Evolutionary conservation across 2,329 filamentous ascomycete genomes (phyloP).

Genomic region (Botrytis cinerea): DNA sequence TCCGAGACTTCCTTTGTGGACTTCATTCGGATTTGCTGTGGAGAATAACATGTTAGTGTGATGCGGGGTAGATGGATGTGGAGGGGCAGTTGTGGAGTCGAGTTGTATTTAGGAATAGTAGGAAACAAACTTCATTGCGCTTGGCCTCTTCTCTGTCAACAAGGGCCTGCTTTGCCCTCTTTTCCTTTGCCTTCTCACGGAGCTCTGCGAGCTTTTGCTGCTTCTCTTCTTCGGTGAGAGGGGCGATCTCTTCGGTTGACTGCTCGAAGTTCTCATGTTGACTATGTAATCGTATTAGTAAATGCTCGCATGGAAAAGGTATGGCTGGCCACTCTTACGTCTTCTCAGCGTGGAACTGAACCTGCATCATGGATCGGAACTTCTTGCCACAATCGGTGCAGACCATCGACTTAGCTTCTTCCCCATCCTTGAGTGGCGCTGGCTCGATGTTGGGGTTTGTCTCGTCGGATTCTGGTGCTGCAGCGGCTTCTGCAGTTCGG

Average conservation of each 20-base stretch:
- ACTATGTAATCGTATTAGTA: constrained; percentile 44
- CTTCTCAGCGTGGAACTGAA: constrained; percentile 88
- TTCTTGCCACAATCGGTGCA: constrained; percentile 96
- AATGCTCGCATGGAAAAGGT: background rate
- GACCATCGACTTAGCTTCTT: constrained; percentile 75
- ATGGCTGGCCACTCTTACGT: constrained; percentile 54
- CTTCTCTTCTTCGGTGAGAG: constrained; percentile 90
- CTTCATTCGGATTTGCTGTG: constrained; percentile 73
- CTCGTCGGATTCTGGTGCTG: constrained; percentile 49
- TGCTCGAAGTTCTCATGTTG: constrained; percentile 90
- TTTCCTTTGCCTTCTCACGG: constrained; percentile 68
- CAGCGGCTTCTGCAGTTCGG: constrained; percentile 47
- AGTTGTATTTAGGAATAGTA: background rate
- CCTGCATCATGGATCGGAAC: constrained; percentile 78
- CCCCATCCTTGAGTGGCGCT: constrained; percentile 68
- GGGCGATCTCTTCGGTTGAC: constrained; percentile 87
- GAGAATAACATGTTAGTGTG: background rate
- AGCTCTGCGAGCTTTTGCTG: constrained; percentile 76
- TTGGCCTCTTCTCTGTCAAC: constrained; percentile 80
- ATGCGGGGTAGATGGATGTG: background rate
- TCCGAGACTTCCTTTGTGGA: constrained; percentile 87
- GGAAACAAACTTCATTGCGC: constrained; percentile 70
- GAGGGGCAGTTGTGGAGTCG: constrained; percentile 6
- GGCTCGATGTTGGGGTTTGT: constrained; percentile 58
- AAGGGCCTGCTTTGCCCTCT: constrained; percentile 66